phyloP scores from a whole-genome alignment of 768 basidiomycete species.

The Russula griseocarnosa region DNA sequence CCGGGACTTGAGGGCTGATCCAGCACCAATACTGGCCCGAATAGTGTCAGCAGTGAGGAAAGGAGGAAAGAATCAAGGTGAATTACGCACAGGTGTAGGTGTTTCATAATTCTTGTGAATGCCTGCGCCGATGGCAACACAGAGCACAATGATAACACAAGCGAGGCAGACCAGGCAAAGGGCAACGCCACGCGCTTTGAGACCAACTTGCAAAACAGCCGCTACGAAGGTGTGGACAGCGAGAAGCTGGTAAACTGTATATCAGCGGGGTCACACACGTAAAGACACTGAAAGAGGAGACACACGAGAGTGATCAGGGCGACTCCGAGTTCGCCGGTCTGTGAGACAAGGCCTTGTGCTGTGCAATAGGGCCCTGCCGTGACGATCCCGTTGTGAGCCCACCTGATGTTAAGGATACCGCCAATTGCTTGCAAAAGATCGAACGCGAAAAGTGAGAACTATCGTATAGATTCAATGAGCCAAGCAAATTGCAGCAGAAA shows the following conservation, averaged over 20 bases:
- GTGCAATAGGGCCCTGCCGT: constrained; percentile 37
- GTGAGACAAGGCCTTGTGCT: constrained; percentile 41
- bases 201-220: constrained; percentile 38
- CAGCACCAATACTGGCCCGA: constrained; percentile 4
- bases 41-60: not conserved
- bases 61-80: not conserved
- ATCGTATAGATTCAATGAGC: constrained; percentile 26
- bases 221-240: constrained; percentile 41
- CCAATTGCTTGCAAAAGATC: constrained; percentile 42
- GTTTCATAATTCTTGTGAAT: constrained; percentile 31
- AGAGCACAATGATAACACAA: constrained; percentile 33
- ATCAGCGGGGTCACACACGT: constrained; percentile 27
- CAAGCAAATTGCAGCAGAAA: not conserved
- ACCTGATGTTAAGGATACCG: constrained; percentile 37
- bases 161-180: constrained; percentile 11
- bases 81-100: constrained; percentile 37
- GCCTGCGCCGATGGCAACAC: constrained; percentile 36
- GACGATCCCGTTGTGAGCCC: constrained; percentile 35
- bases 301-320: constrained; percentile 43
- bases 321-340: constrained; percentile 42
- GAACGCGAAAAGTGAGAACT: constrained; percentile 32
- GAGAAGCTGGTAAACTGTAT: constrained; percentile 30
- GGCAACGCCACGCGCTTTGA: constrained; percentile 33
- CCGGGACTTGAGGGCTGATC: not conserved
- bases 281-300: not conserved